Base-by-base conservation (phyloP, 2,329 filamentous ascomycete species). In the Fusarium continuum region DNA sequence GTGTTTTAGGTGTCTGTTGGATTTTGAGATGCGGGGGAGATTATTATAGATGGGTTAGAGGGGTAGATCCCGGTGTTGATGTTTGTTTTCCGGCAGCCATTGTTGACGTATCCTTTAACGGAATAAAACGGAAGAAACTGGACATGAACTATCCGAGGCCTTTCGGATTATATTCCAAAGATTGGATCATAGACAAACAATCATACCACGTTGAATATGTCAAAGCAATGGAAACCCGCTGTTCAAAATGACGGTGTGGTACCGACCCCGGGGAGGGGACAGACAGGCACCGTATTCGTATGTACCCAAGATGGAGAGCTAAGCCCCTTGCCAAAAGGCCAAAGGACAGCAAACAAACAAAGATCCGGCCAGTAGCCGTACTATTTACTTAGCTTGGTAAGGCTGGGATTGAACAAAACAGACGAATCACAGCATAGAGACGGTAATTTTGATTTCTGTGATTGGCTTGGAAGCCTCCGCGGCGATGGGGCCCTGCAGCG, bases 381-480 rank as follows among this genome's bases (percentile, higher is more conserved):
- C 55, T 39, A 53, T 17, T 44, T 38, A 60, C 56, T 54, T 60
- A 26, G 39, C 39, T 40, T 36, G 23, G 55, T 46, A 60, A 60
- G 47, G 45, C 55, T 60, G 48, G 45, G 44, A 11, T 38, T 29
- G 14, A 48, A 39, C 17, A 23, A 10, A 16, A 36, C 26, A 29
- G 51, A 45, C 72, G 61, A 74, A 74, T 75, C 63, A 74, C 32
- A 39, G 39, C 25, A 9, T 17, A 39, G 54, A 22, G 46, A 50
- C 72, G 55, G 70, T 74, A 74, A 75, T 75, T 71, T 71, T 55
- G 46, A 31, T 25, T 38, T 25, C 13, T 54, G 19, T 60, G 44
- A 75, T 75, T 75, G 73, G 72, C 26, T 44, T n/a, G 41, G 35
- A 36, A 41, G 22, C 14, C 26, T 32, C 29, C 41, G 41, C 39